phyloP scores from a whole-genome alignment of 305 asterid species.

The Fraxinus albicans region DNA sequence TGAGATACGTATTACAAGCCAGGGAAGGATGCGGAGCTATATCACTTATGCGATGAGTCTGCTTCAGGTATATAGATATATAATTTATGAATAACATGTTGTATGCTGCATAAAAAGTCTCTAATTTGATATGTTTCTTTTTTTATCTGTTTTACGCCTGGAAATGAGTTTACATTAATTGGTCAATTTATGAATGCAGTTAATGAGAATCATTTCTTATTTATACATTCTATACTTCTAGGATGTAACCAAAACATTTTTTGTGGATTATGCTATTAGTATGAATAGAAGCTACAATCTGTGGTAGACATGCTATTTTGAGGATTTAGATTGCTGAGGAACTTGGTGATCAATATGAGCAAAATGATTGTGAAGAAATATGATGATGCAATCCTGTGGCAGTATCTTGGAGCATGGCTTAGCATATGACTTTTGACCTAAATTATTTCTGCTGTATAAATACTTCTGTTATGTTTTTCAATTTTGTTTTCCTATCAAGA shows the following conservation, averaged over 20 bases:
- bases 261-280: background rate
- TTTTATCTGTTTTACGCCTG: background rate
- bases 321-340: background rate
- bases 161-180: background rate
- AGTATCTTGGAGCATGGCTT: background rate
- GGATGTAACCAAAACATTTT: background rate
- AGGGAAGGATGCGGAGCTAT: constrained; percentile 92
- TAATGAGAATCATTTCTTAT: background rate
- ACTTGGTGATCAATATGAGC: background rate
- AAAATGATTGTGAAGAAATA: background rate
- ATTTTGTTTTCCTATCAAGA: background rate
- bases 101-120: background rate
- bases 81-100: background rate
- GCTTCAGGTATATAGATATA: constrained; percentile 60
- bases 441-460: background rate
- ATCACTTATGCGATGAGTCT: constrained; percentile 82
- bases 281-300: background rate
- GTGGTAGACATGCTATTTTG: background rate
- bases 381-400: background rate
- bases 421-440: background rate
- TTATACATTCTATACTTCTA: background rate
- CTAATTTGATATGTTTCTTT: background rate
- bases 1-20: constrained; percentile 97
- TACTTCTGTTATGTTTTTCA: background rate
- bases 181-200: background rate